Conservation (phyloP, 495 filamentous ascomycete genomes). For the Rostrohypoxylon terebratum region DNA sequence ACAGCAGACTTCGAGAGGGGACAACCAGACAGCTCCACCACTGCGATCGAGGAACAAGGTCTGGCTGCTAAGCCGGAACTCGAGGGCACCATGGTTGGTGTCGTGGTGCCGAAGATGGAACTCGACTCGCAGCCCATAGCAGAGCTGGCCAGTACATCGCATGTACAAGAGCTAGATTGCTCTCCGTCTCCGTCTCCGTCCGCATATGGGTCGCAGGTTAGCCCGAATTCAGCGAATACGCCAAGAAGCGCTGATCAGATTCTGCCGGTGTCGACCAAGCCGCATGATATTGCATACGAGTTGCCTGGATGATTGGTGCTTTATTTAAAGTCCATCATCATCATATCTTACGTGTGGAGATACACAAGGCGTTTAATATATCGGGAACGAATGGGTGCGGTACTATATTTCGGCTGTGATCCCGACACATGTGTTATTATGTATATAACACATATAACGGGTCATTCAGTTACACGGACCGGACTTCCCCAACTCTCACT, state of each 20-base stretch:
- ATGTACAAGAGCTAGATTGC: not conserved
- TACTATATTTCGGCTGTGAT: not conserved
- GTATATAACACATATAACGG: not conserved
- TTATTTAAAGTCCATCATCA: not conserved
- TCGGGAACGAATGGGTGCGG: not conserved
- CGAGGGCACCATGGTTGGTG: not conserved
- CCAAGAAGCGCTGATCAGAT: not conserved
- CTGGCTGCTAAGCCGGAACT: constrained; percentile 17
- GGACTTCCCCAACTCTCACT: not conserved
- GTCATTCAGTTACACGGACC: not conserved
- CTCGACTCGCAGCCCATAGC: constrained; percentile 15
- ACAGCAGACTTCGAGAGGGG: not conserved
- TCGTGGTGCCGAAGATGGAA: constrained; percentile 16
- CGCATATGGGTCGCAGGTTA: not conserved
- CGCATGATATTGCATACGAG: not conserved
- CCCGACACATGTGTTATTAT: not conserved
- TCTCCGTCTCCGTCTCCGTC: not conserved
- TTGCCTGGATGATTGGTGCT: not conserved
- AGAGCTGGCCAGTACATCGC: not conserved
- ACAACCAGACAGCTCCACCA: not conserved
- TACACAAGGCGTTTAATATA: not conserved
- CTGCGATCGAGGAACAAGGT: not conserved
- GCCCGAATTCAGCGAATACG: not conserved
- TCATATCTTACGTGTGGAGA: not conserved
- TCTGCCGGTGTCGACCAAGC: not conserved